Base-by-base conservation (phyloP, 257 asterid species). In the Ocimum tenuiflorum region DNA sequence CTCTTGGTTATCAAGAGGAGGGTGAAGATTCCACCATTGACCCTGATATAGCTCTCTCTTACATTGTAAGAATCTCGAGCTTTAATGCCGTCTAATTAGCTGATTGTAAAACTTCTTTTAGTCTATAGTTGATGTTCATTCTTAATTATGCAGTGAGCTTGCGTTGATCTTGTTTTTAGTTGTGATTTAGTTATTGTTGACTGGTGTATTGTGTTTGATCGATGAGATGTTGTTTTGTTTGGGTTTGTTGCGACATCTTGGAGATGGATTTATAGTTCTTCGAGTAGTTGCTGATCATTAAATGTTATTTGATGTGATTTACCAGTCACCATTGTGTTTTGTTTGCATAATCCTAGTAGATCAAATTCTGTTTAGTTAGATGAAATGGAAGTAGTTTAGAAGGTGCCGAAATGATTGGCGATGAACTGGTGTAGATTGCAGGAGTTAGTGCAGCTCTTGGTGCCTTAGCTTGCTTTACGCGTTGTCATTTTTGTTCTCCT, bases 41-140 rank as follows among this genome's bases (percentile, higher is more conserved):
- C 89, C 99, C 95, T 76, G 99, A 94, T 79, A 75, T 87, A 75
- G 79, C 91, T 68, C 94, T 94, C 57, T 91, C 99, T 79, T 88
- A 94, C 88, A 80, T 94, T 62, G 99, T 94, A 80, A 82, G 95
- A 19, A 47, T 60, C 39, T 70, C 38, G 11, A 19, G 24, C 69
- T 46, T 19, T 15, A 53, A 20, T 59, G 47, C 23, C 53, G 7
- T 18, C 45, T 22, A 36, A 23, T 65, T 12, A n/a, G n/a, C n/a
- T 5, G 17, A 51, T 64, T 64, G 33, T 41, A 15, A 48, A n/a
- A n/a, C n/a, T n/a, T n/a, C n/a, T n/a, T n/a, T n/a, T 31, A 49
- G 66, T 49, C 56, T 58, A 58, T 59, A 11, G 31, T 60, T 56
- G 31, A 18, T 54, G 45, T 31, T 60, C 55, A 72, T 39, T 51